These are phyloP conservation scores for Phenoliferia sp. DNA, from an alignment of 1,284 basidiomycete genomes.

Conservation along the genomic window DNA sequence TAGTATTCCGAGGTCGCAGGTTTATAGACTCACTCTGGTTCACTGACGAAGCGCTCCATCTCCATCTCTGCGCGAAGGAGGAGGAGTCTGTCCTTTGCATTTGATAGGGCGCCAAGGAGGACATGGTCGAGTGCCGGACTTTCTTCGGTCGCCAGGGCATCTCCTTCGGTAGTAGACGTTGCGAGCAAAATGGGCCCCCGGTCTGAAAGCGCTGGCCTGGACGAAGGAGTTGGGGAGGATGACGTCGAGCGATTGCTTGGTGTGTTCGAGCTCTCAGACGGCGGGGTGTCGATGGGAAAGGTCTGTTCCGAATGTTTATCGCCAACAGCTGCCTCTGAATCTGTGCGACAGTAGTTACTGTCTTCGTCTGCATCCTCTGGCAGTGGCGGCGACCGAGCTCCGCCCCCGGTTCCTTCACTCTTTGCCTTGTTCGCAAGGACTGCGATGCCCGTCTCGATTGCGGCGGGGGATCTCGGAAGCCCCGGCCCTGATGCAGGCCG, in stretches of 20 bases:
- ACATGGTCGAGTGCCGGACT: conserved; percentile 12
- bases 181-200: neutral
- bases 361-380: neutral
- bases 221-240: neutral
- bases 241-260: neutral
- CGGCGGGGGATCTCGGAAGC: neutral
- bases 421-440: neutral
- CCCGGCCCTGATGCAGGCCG: neutral
- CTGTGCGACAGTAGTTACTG: neutral
- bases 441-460: neutral
- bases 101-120: conserved; percentile 11
- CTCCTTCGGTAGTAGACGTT: neutral
- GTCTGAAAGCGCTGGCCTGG: neutral
- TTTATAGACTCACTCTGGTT: conserved; percentile 14
- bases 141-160: neutral
- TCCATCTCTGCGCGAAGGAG: conserved; percentile 28
- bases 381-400: neutral
- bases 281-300: neutral
- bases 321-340: neutral
- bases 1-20: too few species aligned
- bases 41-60: conserved; percentile 24
- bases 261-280: neutral
- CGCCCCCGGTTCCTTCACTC: neutral
- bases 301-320: neutral
- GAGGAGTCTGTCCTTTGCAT: conserved; percentile 23